A percentile compares a stretch with the other conserved stretches of the same genome.
phyloP scores from a whole-genome alignment of 2,329 filamentous ascomycete species.

The Coniochaeta ligniaria region DNA sequence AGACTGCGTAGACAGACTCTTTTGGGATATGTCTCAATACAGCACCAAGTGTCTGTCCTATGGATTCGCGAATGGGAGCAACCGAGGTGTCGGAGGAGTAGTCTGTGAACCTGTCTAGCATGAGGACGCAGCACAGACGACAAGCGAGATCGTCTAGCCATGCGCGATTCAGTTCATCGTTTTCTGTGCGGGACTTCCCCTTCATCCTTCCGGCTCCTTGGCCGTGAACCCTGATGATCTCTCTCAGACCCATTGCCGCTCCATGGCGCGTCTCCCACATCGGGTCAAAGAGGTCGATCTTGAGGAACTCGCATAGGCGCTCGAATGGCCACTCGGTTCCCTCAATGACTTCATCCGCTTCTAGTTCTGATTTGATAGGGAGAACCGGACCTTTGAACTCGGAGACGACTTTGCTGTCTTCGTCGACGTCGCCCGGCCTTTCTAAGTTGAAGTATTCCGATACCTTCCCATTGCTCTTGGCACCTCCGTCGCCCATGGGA shows the following conservation, averaged over 20 bases:
- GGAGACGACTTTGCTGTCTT: slow-evolving; percentile 85
- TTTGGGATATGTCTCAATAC: slow-evolving; percentile 77
- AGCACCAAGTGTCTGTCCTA: slow-evolving; percentile 88
- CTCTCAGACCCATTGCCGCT: slow-evolving; percentile 88
- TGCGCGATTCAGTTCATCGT: slow-evolving; percentile 69
- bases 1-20: slow-evolving; percentile 75
- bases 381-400: slow-evolving; percentile 85
- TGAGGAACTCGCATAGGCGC: slow-evolving; percentile 86
- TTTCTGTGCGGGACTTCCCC: slow-evolving; percentile 64
- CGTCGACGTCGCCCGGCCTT: slow-evolving; percentile 67
- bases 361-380: slow-evolving; percentile 79
- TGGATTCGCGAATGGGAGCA: slow-evolving; percentile 89
- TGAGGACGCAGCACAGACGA: slow-evolving; percentile 88
- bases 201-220: slow-evolving; percentile 73
- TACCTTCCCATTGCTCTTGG: slow-evolving; percentile 55
- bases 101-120: slow-evolving; percentile 95
- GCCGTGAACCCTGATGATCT: slow-evolving; percentile 88
- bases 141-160: slow-evolving; percentile 97
- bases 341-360: slow-evolving; percentile 68
- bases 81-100: slow-evolving; percentile 97
- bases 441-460: slow-evolving; percentile 90
- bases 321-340: slow-evolving; percentile 92
- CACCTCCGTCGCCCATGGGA: slow-evolving; percentile 41
- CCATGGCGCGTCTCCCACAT: slow-evolving; percentile 96
- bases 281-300: slow-evolving; percentile 85